Evolutionary conservation across 2,329 filamentous ascomycete genomes (phyloP).

Genomic region (Graphilbum ipis-grandicollis): DNA sequence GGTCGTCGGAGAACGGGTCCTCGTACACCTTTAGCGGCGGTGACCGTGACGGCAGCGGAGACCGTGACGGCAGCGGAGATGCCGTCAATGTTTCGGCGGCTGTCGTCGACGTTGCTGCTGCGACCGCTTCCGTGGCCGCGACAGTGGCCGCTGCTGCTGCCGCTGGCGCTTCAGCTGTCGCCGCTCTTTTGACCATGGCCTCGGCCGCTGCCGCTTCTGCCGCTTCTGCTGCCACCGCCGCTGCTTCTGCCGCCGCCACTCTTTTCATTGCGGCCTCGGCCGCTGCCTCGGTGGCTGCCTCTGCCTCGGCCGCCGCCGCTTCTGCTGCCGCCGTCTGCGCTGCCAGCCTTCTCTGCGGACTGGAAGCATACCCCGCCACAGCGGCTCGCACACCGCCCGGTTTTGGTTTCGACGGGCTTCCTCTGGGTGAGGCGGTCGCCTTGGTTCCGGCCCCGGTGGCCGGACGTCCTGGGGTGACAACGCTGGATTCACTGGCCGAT

Average conservation of each 20-base stretch:
- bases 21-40: conserved; percentile 40
- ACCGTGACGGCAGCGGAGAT: conserved; percentile 33
- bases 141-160: not conserved
- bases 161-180: not conserved
- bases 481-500: conserved; percentile 32
- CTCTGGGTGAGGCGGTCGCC: not conserved
- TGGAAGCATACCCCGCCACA: not conserved
- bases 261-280: not conserved
- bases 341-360: not conserved
- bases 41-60: conserved; percentile 28
- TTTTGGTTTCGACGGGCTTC: not conserved
- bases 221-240: conserved; percentile 17
- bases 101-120: conserved; percentile 2
- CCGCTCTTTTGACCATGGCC: not conserved
- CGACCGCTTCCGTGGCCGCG: not conserved
- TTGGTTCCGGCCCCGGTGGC: conserved; percentile 2
- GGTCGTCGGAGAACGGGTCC: conserved; percentile 37
- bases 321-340: not conserved
- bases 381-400: not conserved
- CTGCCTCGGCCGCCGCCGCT: not conserved
- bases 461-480: conserved; percentile 25
- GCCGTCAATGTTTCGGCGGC: too few relatives aligned
- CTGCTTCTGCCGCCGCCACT: not conserved
- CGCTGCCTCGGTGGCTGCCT: not conserved
- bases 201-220: not conserved